A percentile compares a stretch with the other conserved stretches of the same genome.
Evolutionary conservation across 768 basidiomycete genomes (phyloP).

Genomic region (Tulasnella sp.): DNA sequence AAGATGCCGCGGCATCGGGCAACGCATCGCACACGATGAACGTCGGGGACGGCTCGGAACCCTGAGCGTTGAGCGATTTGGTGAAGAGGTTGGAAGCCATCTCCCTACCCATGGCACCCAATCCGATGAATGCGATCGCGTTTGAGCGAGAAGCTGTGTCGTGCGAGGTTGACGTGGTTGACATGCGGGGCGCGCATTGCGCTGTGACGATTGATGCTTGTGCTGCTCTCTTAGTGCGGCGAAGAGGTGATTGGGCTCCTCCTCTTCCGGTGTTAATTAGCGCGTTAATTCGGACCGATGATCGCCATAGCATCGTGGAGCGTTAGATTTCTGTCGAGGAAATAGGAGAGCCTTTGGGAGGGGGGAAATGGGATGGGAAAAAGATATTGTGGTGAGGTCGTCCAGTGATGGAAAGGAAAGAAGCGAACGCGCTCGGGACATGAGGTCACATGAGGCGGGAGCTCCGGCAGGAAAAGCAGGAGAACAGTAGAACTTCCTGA

Average conservation of each 20-base stretch:
- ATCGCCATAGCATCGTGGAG: neutral
- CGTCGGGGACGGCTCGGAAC: slow-evolving; percentile 31
- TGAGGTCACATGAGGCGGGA: neutral
- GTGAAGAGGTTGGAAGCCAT: slow-evolving; percentile 84
- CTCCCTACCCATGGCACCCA: slow-evolving; percentile 84
- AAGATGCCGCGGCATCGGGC: slow-evolving; percentile 50
- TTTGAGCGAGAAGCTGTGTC: slow-evolving; percentile 3
- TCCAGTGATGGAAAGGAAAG: neutral
- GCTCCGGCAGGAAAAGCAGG: neutral
- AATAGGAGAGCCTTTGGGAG: neutral
- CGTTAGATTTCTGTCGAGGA: neutral
- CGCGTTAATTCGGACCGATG: neutral
- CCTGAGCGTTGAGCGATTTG: slow-evolving; percentile 48
- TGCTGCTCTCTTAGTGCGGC: neutral
- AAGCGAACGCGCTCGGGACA: neutral
- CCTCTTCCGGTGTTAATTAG: neutral
- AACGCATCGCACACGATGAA: slow-evolving; percentile 80
- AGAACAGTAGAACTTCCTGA: neutral
- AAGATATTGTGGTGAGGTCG: neutral
- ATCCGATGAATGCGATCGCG: slow-evolving; percentile 69
- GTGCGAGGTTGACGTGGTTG: neutral
- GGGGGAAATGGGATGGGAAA: neutral
- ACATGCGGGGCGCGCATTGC: neutral
- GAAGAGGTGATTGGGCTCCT: neutral
- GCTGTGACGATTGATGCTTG: neutral